Conservation (phyloP, 2,329 filamentous ascomycete species). For the Penicillium sp. region DNA sequence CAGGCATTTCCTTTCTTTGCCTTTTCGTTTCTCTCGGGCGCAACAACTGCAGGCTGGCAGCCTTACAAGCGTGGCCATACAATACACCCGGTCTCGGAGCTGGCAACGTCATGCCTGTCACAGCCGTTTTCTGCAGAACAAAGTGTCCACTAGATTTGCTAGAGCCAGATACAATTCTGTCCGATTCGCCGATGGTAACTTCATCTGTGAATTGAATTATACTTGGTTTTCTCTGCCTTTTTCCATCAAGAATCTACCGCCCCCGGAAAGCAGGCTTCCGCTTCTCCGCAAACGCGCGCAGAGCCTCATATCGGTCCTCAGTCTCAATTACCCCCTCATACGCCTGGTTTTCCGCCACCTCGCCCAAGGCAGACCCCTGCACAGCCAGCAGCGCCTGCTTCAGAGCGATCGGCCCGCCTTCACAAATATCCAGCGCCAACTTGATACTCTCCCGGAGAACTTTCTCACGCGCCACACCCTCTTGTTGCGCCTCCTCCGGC, state of each 20-base stretch:
- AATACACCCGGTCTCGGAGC: background rate
- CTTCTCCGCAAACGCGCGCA: constrained; percentile 77
- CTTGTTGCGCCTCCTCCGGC: constrained; percentile 54
- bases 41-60: background rate
- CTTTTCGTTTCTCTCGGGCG: background rate
- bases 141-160: background rate
- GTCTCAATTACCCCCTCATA: constrained; percentile 82
- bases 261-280: constrained; percentile 1
- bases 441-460: constrained; percentile 75
- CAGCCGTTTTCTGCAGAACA: background rate
- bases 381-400: constrained; percentile 79
- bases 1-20: background rate
- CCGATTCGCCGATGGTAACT: background rate
- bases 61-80: background rate
- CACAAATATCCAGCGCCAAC: constrained; percentile 81
- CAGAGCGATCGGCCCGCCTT: constrained; percentile 83
- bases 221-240: background rate
- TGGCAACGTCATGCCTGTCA: background rate
- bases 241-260: constrained; percentile 30
- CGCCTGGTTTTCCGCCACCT: constrained; percentile 81
- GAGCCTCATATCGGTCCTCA: constrained; percentile 83
- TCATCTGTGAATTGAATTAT: background rate
- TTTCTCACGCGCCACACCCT: constrained; percentile 63
- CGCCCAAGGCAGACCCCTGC: constrained; percentile 62
- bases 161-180: too few relatives aligned